phyloP scores from a whole-genome alignment of 768 basidiomycete species.

The Mycena kentingensis region DNA sequence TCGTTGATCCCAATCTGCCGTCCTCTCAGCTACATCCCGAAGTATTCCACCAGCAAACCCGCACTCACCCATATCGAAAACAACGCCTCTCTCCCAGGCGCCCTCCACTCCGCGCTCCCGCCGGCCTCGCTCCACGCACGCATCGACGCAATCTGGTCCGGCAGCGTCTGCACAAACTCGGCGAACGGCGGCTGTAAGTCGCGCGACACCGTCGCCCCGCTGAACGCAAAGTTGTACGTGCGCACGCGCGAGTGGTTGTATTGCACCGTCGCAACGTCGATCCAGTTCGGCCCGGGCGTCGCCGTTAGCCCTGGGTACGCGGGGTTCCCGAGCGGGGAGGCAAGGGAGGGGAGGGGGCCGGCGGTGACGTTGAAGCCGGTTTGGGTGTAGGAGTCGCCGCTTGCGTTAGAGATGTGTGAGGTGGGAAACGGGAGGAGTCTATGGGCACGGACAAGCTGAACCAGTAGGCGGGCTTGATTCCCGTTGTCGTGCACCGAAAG shows the following conservation, averaged over 20 bases:
- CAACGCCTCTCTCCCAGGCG: slow-evolving; percentile 41
- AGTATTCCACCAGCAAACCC: not conserved
- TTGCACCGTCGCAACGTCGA: slow-evolving; percentile 35
- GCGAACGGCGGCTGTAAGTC: slow-evolving; percentile 41
- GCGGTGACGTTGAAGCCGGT: slow-evolving; percentile 33
- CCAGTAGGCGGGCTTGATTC: slow-evolving; percentile 11
- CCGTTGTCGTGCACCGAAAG: too few relatives aligned
- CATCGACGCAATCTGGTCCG: slow-evolving; percentile 46
- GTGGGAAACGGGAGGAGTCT: not conserved
- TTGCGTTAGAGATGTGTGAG: slow-evolving; percentile 12
- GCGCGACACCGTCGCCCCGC: slow-evolving; percentile 35
- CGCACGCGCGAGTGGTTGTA: slow-evolving; percentile 39
- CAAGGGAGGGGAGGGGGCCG: slow-evolving; percentile 30
- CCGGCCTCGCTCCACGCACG: slow-evolving; percentile 30
- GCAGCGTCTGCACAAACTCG: slow-evolving; percentile 36
- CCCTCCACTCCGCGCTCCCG: slow-evolving; percentile 35
- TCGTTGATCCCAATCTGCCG: slow-evolving; percentile 50
- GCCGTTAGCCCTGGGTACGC: slow-evolving; percentile 36
- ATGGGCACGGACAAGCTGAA: slow-evolving; percentile 15
- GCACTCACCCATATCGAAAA: slow-evolving; percentile 40
- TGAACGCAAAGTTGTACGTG: slow-evolving; percentile 42
- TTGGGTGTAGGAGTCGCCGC: slow-evolving; percentile 42
- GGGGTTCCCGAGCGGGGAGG: slow-evolving; percentile 41
- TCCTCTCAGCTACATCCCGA: not conserved
- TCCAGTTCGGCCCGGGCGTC: slow-evolving; percentile 41